Evolutionary conservation across 2,329 filamentous ascomycete species (phyloP).

Genomic region (Falciphora oryzae): DNA sequence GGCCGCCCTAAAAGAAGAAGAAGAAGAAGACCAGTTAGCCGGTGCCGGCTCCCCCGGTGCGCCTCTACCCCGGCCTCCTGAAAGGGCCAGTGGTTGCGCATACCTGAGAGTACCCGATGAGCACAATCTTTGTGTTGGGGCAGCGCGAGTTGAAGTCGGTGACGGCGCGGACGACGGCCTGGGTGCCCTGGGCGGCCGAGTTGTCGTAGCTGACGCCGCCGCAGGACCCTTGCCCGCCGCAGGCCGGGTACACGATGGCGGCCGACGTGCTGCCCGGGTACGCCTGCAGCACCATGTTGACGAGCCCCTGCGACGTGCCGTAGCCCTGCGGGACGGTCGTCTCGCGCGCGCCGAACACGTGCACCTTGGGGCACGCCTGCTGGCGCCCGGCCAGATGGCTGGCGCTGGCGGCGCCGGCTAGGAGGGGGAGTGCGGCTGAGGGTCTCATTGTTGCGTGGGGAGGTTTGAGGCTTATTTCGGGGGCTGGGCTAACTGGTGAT

Average conservation of each 20-base stretch:
- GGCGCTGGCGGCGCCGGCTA: slow-evolving; percentile 42
- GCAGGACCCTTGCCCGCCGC: slow-evolving; percentile 53
- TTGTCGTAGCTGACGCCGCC: slow-evolving; percentile 54
- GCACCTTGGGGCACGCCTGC: slow-evolving; percentile 36
- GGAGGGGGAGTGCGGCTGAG: slow-evolving; percentile 18
- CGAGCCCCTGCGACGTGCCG: slow-evolving; percentile 42
- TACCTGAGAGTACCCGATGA: slow-evolving; percentile 59
- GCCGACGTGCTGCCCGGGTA: slow-evolving; percentile 47
- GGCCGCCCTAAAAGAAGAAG: slow-evolving; percentile 49
- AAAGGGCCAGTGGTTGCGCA: slow-evolving; percentile 6
- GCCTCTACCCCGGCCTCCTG: neutral
- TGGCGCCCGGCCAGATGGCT: slow-evolving; percentile 43
- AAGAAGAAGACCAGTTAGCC: slow-evolving; percentile 5
- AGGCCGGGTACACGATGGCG: slow-evolving; percentile 55
- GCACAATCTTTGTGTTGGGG: slow-evolving; percentile 50
- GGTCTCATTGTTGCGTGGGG: slow-evolving; percentile 1
- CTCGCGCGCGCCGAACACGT: slow-evolving; percentile 42
- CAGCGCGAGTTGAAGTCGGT: slow-evolving; percentile 52
- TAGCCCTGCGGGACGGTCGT: slow-evolving; percentile 46
- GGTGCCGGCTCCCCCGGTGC: neutral
- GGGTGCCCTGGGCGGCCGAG: slow-evolving; percentile 51
- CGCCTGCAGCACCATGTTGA: slow-evolving; percentile 41
- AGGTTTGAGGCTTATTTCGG: neutral
- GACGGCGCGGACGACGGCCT: slow-evolving; percentile 53
- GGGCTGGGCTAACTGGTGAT: neutral